Evolutionary conservation across 495 filamentous ascomycete genomes (phyloP).

Genomic region (Penicillium goetzii): DNA sequence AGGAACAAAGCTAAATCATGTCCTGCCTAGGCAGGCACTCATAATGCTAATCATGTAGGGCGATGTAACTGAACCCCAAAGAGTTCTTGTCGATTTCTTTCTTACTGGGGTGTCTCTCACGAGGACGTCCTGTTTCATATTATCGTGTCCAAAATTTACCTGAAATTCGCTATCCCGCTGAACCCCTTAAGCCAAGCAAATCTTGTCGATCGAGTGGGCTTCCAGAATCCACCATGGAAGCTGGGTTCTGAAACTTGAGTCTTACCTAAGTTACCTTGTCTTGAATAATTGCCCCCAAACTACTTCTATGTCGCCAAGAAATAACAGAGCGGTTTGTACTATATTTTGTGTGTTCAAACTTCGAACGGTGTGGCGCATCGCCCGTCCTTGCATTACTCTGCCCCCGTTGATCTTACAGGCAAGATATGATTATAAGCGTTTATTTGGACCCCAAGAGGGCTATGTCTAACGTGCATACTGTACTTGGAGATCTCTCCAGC

Average conservation of each 20-base stretch:
- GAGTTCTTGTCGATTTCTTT: background rate
- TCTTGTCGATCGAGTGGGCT: constrained; percentile 15
- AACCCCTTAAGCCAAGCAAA: background rate
- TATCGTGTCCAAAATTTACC: background rate
- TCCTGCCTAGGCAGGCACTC: background rate
- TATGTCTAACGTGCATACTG: background rate
- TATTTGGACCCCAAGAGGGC: background rate
- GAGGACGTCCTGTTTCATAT: background rate
- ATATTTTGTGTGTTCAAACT: background rate
- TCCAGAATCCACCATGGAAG: constrained; percentile 19
- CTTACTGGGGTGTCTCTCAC: background rate
- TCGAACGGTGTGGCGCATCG: background rate
- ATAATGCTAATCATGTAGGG: background rate
- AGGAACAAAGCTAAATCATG: background rate
- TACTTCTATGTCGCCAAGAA: background rate
- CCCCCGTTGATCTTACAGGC: background rate
- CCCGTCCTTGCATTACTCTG: background rate
- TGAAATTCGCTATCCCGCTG: constrained; percentile 2
- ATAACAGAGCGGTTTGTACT: too few species aligned
- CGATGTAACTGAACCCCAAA: constrained; percentile 4
- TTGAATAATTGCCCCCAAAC: background rate
- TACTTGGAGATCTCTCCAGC: background rate
- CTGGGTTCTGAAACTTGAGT: background rate
- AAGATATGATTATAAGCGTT: background rate
- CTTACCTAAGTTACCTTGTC: constrained; percentile 6